Evolutionary conservation across 257 asterid species (phyloP), one percentile per base, ranked within the genome.

Genomic region (Eucommia ulmoides): DNA sequence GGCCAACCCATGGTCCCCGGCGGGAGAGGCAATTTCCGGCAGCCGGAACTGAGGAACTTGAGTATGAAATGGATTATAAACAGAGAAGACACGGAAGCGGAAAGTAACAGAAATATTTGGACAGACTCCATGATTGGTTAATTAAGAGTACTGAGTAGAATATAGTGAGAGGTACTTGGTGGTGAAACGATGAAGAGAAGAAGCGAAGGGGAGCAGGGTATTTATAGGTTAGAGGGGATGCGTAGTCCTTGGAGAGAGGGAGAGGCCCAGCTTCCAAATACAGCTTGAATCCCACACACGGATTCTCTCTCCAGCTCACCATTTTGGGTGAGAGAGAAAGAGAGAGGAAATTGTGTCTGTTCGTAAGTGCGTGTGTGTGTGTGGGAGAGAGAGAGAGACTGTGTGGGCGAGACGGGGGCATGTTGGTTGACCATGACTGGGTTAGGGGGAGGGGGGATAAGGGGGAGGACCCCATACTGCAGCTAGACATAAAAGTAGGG

Each of bases 1-100:
- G 78, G 78, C 74, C 70, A 71, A 0, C 78, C 78, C 52, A 71
- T 19, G 19, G 78, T 57, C 1, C 78, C 78, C 2, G 78, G 78
- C 0, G 78, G 78, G 2, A 66, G 68, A 8, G 73, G 73, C 41
- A 60, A 38, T 12, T 56, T 61, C 1, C 24, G 20, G 45, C 33
- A 1, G 23, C 60, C 60, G 33, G 26, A 46, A 16, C 53, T 16
- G 7, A 22, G 2, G 41, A 46, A 55, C 44, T 55, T 66, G 17
- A 44, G 57, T 4, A 55, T 7, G 33, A 49, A 51, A 38, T 8
- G 22, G 52, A 61, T 20, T 17, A 66, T 24, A 17, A 50, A 55
- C 15, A 51, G 8, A 45, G 51, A 49, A 56, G 56, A 38, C 45
- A 55, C 18, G 18, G 47, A 33, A 21, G 41, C 41, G 17, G 45